Base-by-base conservation (phyloP, 768 basidiomycete genomes). In the Lactifluus piperatus region DNA sequence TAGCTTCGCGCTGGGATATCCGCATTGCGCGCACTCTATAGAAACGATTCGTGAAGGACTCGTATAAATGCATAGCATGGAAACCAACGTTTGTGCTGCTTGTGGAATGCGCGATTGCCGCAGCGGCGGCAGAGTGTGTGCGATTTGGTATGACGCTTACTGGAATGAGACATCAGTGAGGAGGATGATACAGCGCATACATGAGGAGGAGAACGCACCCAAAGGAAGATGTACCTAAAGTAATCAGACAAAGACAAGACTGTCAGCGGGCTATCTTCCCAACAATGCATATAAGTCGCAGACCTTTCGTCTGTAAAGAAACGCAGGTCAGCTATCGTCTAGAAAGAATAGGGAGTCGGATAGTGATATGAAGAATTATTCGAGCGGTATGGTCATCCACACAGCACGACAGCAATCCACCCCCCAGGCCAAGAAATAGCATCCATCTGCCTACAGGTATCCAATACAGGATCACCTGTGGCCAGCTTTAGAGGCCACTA, bases 41-140 rank as follows among this genome's bases (percentile, higher is more conserved):
- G 34, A 13, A 48, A 41, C 7, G 10, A 18, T 18, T 41, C 20
- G 29, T 56, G 54, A 56, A 24, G 44, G 29, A n/a, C 30, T 29
- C 26, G 56, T 10, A 44, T 7, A 7, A 20, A 43, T 1, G 22
- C 36, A 57, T 44, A 13, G 26, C 29, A 44, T 20, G 30, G 16
- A 48, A 22, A 74, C 88, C 68, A 65, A 94, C 92, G 87, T 82
- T 98, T 93, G 81, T 99, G 91, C 79, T 99, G 95, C 76, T 85
- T 88, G 84, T 98, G 97, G 82, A 97, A 95, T 36, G 93, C 83
- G 60, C 95, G 85, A 76, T 86, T 82, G 65, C 94, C 93, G 76
- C 97, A 99, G 68, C 97, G 90, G 72, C 94, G 82, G 84, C 97
- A 99, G 69, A 97, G 86, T 57, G 92, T 94, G 81, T 95, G 93